A percentile compares a stretch with the other conserved stretches of the same genome.
Evolutionary conservation across 106 monocot genomes (phyloP).

Genomic region (Platanthera zijinensis): DNA sequence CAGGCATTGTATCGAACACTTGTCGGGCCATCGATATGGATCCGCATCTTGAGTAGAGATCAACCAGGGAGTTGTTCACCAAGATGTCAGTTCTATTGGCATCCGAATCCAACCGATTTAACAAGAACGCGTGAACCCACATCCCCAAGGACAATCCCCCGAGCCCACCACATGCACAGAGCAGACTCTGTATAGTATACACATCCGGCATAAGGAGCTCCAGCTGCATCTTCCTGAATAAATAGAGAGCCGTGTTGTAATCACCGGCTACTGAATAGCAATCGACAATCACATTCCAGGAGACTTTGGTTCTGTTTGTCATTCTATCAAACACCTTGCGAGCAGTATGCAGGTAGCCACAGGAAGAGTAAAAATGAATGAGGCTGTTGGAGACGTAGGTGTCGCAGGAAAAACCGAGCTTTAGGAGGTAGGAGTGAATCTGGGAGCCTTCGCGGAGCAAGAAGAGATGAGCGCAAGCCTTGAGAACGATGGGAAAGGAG

Average conservation of each 20-base stretch:
- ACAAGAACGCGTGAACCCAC: conserved; percentile 53
- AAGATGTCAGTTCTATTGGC: conserved; percentile 23
- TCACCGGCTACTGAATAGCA: conserved; percentile 26
- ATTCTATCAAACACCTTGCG: conserved; percentile 45
- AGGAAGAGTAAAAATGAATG: conserved; percentile 68
- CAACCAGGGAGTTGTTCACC: conserved; percentile 62
- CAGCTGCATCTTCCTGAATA: conserved; percentile 53
- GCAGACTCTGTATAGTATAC: conserved; percentile 54
- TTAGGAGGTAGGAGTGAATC: conserved; percentile 48
- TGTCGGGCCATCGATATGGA: conserved; percentile 38
- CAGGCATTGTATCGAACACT: conserved; percentile 54
- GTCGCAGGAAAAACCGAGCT: conserved; percentile 47
- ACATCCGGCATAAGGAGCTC: conserved; percentile 31
- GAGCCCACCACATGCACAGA: conserved; percentile 43
- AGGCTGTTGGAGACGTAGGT: conserved; percentile 56
- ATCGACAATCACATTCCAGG: conserved; percentile 58
- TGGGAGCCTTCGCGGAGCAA: conserved; percentile 34
- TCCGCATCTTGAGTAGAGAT: conserved; percentile 63
- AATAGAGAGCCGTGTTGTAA: conserved; percentile 25
- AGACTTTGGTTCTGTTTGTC: conserved; percentile 21
- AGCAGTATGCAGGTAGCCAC: conserved; percentile 24
- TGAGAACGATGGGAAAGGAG: conserved; percentile 52
- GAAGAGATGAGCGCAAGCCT: conserved; percentile 35
- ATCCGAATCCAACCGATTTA: conserved; percentile 6
- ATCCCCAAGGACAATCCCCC: conserved; percentile 45